Conservation (phyloP, 805 yeast genomes). For the Candida mattraensis region DNA sequence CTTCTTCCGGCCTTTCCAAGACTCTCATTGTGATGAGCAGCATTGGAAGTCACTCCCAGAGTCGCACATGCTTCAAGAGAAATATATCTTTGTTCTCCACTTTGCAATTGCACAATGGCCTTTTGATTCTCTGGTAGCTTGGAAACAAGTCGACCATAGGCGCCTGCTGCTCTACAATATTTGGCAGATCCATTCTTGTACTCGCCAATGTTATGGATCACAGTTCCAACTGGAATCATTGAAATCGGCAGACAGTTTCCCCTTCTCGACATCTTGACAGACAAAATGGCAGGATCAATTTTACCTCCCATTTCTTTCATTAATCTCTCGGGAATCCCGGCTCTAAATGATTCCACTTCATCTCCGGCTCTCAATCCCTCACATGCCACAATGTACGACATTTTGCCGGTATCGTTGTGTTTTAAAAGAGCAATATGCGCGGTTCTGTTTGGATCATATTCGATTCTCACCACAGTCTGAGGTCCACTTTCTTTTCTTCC, state of each 20-base stretch:
- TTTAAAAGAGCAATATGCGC: conserved; percentile 87
- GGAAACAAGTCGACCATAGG: conserved; percentile 84
- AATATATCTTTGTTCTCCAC: conserved; percentile 93
- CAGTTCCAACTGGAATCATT: conserved; percentile 93
- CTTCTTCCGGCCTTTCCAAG: conserved; percentile 97
- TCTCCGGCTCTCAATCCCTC: conserved; percentile 95
- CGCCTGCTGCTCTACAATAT: conserved; percentile 91
- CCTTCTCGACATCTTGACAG: conserved; percentile 82
- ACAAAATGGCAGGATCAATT: conserved; percentile 86
- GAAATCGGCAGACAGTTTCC: conserved; percentile 93
- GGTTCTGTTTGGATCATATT: conserved; percentile 93
- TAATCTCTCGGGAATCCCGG: conserved; percentile 79
- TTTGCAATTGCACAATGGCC: conserved; percentile 79
- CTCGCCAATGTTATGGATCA: conserved; percentile 84
- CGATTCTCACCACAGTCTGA: conserved; percentile 82
- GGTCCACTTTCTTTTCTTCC: conserved; percentile 65
- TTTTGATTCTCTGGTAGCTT: conserved; percentile 67
- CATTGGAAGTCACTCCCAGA: conserved; percentile 87
- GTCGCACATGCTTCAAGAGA: conserved; percentile 88
- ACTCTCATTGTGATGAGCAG: conserved; percentile 84
- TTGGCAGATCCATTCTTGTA: conserved; percentile 76
- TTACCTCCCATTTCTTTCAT: conserved; percentile 85
- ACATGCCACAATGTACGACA: conserved; percentile 84
- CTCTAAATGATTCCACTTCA: conserved; percentile 80
- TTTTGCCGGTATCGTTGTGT: conserved; percentile 57